Percentiles rank a stretch among this genome's conserved stretches.
Conservation (phyloP, 179 eudicot genomes). For the Nepenthes alata region DNA sequence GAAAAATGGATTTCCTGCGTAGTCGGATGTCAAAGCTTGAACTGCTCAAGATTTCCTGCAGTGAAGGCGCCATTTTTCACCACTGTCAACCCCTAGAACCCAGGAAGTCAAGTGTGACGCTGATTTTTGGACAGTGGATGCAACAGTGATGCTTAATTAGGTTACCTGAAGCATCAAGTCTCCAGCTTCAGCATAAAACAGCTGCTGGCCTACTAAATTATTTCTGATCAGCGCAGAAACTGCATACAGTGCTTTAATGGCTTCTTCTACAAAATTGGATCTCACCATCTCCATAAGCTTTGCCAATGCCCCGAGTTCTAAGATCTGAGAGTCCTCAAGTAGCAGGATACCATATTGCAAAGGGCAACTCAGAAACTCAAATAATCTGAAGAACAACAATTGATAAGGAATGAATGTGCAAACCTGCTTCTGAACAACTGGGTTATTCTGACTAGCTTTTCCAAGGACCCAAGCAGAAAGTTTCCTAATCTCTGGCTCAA, state of each 20-base stretch:
- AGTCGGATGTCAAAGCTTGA: slow-evolving; percentile 61
- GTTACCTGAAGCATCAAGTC: slow-evolving; percentile 77
- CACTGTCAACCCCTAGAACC: slow-evolving; percentile 8
- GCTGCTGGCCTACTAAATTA: slow-evolving; percentile 47
- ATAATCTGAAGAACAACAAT: background rate
- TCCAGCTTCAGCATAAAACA: slow-evolving; percentile 69
- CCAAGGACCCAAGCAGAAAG: slow-evolving; percentile 86
- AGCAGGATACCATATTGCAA: background rate
- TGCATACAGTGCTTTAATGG: slow-evolving; percentile 75
- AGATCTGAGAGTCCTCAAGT: slow-evolving; percentile 32
- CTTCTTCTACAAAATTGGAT: slow-evolving; percentile 63
- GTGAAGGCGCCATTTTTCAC: slow-evolving; percentile 9
- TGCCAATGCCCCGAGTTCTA: slow-evolving; percentile 49
- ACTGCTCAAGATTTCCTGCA: slow-evolving; percentile 73
- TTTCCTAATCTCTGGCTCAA: slow-evolving; percentile 51
- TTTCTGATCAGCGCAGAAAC: slow-evolving; percentile 85
- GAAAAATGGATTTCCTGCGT: slow-evolving; percentile 52
- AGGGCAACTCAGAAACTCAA: background rate
- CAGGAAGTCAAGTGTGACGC: background rate
- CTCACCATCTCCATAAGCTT: slow-evolving; percentile 63
- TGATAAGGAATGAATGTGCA: background rate
- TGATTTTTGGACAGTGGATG: background rate
- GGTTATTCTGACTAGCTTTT: slow-evolving; percentile 83
- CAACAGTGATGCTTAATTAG: background rate
- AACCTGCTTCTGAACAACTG: slow-evolving; percentile 80